phyloP scores from a whole-genome alignment of 2,329 filamentous ascomycete genomes.

The Ophiostoma triangulosporum region DNA sequence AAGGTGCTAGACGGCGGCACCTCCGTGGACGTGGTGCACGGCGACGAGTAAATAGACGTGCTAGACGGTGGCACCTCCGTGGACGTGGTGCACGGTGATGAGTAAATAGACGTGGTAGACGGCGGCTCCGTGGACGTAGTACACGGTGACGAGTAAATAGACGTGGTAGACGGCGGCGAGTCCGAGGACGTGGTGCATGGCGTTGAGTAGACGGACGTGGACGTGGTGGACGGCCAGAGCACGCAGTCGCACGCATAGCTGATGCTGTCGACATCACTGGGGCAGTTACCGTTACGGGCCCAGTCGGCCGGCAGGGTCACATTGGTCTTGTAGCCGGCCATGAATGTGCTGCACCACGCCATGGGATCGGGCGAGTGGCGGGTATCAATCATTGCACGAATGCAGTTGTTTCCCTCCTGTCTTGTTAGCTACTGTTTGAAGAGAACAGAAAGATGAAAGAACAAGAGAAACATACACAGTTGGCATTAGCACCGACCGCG shows the following conservation, averaged over 20 bases:
- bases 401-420: conserved; percentile 10
- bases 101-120: too few relatives aligned
- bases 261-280: neutral
- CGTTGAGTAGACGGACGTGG: neutral
- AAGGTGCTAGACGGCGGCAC: neutral
- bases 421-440: neutral
- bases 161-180: neutral
- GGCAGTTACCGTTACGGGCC: conserved; percentile 7
- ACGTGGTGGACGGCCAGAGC: neutral
- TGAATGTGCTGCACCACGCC: conserved; percentile 6
- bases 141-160: too few relatives aligned
- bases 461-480: neutral
- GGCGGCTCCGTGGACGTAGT: too few relatives aligned
- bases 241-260: conserved; percentile 11
- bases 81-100: too few relatives aligned
- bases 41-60: neutral
- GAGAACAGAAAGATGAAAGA: too few relatives aligned
- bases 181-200: neutral
- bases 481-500: conserved; percentile 1
- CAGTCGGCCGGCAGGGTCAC: conserved; percentile 6
- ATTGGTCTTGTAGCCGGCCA: neutral
- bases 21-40: neutral
- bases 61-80: too few relatives aligned
- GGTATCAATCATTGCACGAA: conserved; percentile 8
- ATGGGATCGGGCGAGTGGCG: conserved; percentile 1